Evolutionary conservation across 805 yeast species (phyloP).

Genomic region (Kodamaea restingae): DNA sequence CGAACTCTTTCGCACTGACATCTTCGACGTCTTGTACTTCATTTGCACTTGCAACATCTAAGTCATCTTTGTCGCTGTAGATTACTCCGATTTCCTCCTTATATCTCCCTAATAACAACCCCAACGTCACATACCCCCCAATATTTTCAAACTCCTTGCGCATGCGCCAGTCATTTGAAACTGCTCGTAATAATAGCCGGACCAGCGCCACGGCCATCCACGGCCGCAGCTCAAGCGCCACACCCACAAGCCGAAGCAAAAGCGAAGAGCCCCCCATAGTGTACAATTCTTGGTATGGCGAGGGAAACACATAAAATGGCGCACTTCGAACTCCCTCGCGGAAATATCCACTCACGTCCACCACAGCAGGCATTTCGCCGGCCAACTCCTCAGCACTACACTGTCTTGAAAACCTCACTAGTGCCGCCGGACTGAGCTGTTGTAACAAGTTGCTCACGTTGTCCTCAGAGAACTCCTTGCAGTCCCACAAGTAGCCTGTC

Average conservation of each 20-base stretch:
- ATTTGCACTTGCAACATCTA: background rate
- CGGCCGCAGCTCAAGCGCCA: conserved; percentile 23
- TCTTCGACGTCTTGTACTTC: too few relatives aligned
- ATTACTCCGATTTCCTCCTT: conserved; percentile 15
- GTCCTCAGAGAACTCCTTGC: conserved; percentile 29
- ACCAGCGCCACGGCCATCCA: background rate
- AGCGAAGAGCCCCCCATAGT: conserved; percentile 52
- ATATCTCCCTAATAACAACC: conserved; percentile 49
- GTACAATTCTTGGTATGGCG: conserved; percentile 33
- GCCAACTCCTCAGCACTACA: background rate
- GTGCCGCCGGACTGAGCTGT: conserved; percentile 35
- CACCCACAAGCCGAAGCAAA: conserved; percentile 44
- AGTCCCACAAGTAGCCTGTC: conserved; percentile 47
- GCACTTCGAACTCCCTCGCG: background rate
- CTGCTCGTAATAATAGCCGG: conserved; percentile 36
- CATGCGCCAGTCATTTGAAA: conserved; percentile 48
- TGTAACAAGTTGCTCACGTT: conserved; percentile 38
- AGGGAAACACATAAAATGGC: conserved; percentile 6
- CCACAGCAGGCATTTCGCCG: background rate
- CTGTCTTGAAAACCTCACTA: conserved; percentile 29
- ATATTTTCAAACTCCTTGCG: conserved; percentile 54
- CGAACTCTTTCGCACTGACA: too few relatives aligned
- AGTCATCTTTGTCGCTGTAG: too few relatives aligned
- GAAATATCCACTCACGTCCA: background rate
- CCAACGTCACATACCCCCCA: conserved; percentile 58